A percentile compares a stretch with the other conserved stretches of the same genome.
phyloP scores from a whole-genome alignment of 1,139 yeast species.

The Kurtzmaniella quercitrusa region DNA sequence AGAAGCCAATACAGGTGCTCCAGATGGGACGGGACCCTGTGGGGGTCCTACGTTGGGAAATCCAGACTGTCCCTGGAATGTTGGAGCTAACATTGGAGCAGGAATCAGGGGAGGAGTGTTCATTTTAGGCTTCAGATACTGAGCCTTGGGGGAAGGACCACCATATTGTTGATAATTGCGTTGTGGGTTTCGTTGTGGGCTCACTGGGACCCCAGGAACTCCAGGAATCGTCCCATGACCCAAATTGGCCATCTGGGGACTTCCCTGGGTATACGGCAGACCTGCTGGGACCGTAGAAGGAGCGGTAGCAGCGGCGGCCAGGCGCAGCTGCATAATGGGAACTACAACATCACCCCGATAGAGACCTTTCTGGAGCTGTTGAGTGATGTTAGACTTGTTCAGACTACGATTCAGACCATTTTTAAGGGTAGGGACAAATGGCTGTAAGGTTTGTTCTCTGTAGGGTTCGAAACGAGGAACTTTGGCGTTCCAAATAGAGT shows the following conservation, averaged over 20 bases:
- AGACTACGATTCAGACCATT: conserved; percentile 36
- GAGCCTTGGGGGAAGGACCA: not conserved
- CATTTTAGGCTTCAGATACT: conserved; percentile 3
- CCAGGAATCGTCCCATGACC: not conserved
- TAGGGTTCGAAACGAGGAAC: conserved; percentile 51
- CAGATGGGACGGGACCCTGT: too few species aligned
- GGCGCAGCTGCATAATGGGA: conserved; percentile 5
- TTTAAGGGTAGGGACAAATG: conserved; percentile 34
- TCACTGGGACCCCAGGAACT: not conserved
- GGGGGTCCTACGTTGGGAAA: too few species aligned
- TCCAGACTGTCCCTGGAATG: conserved; percentile 1
- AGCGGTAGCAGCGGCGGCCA: not conserved
- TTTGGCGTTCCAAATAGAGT: conserved; percentile 41
- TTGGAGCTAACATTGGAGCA: conserved; percentile 5
- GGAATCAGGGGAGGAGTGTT: conserved; percentile 6
- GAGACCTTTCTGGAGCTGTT: conserved; percentile 40
- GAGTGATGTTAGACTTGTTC: conserved; percentile 37
- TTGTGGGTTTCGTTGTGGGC: not conserved
- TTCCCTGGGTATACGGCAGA: not conserved
- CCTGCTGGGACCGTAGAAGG: not conserved
- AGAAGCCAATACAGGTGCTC: not conserved
- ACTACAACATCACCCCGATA: conserved; percentile 29
- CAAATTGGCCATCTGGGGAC: not conserved
- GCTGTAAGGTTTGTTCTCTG: conserved; percentile 29
- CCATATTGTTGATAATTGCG: not conserved